phyloP scores from a whole-genome alignment of 768 basidiomycete genomes.

The Arthromyces matolae region DNA sequence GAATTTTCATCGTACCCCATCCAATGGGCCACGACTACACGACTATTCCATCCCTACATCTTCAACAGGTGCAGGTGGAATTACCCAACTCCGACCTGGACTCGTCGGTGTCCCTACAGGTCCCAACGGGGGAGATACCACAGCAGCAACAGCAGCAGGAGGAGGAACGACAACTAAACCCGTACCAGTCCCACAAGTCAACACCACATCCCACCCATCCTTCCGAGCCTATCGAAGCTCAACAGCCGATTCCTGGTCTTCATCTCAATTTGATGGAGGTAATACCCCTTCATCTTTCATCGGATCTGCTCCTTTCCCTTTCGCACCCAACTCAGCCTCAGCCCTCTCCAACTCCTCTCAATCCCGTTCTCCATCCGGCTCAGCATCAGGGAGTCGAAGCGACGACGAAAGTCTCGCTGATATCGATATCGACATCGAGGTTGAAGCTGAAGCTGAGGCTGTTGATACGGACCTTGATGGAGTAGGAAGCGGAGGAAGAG shows the following conservation, averaged over 20 bases:
- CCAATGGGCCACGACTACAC: slow-evolving; percentile 58
- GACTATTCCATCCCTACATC: slow-evolving; percentile 53
- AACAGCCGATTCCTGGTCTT: slow-evolving; percentile 29
- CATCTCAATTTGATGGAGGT: slow-evolving; percentile 20
- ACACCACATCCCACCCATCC: slow-evolving; percentile 6
- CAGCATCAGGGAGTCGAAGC: slow-evolving; percentile 29
- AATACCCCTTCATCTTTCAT: slow-evolving; percentile 22
- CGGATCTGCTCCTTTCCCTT: slow-evolving; percentile 16
- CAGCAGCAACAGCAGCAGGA: not conserved
- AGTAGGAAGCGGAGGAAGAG: too few species aligned
- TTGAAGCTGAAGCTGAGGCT: slow-evolving; percentile 27
- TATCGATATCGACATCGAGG: slow-evolving; percentile 27
- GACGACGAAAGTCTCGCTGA: slow-evolving; percentile 30
- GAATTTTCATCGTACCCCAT: slow-evolving; percentile 24
- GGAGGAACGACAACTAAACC: slow-evolving; percentile 28
- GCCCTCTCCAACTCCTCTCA: slow-evolving; percentile 41
- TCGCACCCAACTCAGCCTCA: slow-evolving; percentile 46
- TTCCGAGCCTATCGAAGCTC: slow-evolving; percentile 24
- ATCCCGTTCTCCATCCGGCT: slow-evolving; percentile 28
- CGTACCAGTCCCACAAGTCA: slow-evolving; percentile 26
- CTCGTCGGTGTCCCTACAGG: slow-evolving; percentile 37
- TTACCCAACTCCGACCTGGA: slow-evolving; percentile 62
- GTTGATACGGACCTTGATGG: slow-evolving; percentile 23
- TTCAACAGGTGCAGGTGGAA: slow-evolving; percentile 30
- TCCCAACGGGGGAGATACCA: slow-evolving; percentile 13